Evolutionary conservation across 2,329 filamentous ascomycete species (phyloP), one percentile per base, ranked within the genome.

Genomic region (Geosmithia flava): DNA sequence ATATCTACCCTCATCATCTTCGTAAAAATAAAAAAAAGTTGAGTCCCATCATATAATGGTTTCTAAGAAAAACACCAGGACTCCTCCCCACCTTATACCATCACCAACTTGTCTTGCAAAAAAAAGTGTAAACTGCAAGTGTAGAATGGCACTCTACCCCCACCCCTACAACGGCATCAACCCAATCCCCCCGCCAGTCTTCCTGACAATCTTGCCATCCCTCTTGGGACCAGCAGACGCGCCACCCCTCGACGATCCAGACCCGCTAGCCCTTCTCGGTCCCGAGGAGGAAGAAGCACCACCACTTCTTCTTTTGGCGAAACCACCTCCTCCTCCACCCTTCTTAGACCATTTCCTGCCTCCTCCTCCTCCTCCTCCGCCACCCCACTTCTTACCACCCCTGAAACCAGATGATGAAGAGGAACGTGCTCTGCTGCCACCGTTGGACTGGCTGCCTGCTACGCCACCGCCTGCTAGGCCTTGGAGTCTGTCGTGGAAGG

Each of bases 151-250:
- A n/a, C n/a, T n/a, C n/a, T 39, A 39, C 8, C 8, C 33, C 17
- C 17, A 5, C 39, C 15, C 30, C 61, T 54, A 68, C 45, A 64
- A 44, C 15, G 67, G 65, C 66, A 68, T 68, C 44, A 66, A 43
- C 16, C 61, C 64, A 46, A 70, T 68, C 15, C 58, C 57, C 5
- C 62, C 58, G 2, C 58, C 56, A 19, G 58, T 57, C 53, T 63
- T 69, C 53, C 58, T 62, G 11, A 58, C 55, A 17, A 59, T 53
- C 53, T 59, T 64, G 8, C 55, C 54, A 20, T 61, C 55, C 48
- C 54, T 52, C 55, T 57, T 60, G 30, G 53, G 46, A 17, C 53
- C 48, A 20, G 52, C 42, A 33, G 57, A 53, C 52, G 54, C 17
- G 54, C 54, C 3, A 55, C 42, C 15, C 50, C 40, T 27, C 11